Evolutionary conservation across 257 asterid species (phyloP), one percentile per base, ranked within the genome.

Genomic region (Solanum arcanum): DNA sequence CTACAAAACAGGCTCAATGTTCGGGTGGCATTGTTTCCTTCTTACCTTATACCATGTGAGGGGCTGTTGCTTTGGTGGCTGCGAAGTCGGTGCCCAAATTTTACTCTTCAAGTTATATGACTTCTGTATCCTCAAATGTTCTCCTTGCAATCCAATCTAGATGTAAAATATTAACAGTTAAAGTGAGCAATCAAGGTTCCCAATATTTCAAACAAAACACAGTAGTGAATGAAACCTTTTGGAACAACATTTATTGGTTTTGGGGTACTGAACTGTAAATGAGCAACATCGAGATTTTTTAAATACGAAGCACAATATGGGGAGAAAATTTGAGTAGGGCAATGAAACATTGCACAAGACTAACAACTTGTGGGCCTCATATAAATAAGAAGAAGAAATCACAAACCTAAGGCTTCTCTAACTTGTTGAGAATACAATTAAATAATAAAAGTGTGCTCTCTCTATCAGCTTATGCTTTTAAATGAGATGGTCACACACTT

Each of bases 31-130:
- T 82, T 69, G 52, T 82, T 11, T 31, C 41, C 59, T 60, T 47
- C 56, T 86, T 94, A 96, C 99, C 99, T 95, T 96, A 93, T 96
- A 96, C 99, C 99, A 96, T 86, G 97, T 96, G 42, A 96, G 95
- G 87, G 98, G 94, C 84, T 93, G 98, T n/a, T 91, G 93, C 88
- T 91, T 93, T 75, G 98, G 98, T 86, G 98, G 98, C 75, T 86
- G 88, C 49, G 93, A 90, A 90, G 93, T 92, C n/a, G 95, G 86
- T 59, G 76, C 92, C 98, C 99, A 95, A 62, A 90, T 92, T 80
- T 91, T 91, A 60, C 91, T 92, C 80, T 87, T 93, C 70, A 89
- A 86, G 83, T 90, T 87, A 73, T 91, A 87, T 29, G 87, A 64
- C 89, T 94, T 92, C 66, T 92, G 94, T 87, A 96, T 88, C 90